Evolutionary conservation across 108 stramenopile genomes (phyloP), one percentile per base, ranked within the genome.

Genomic region (Conticribra guillardii): DNA sequence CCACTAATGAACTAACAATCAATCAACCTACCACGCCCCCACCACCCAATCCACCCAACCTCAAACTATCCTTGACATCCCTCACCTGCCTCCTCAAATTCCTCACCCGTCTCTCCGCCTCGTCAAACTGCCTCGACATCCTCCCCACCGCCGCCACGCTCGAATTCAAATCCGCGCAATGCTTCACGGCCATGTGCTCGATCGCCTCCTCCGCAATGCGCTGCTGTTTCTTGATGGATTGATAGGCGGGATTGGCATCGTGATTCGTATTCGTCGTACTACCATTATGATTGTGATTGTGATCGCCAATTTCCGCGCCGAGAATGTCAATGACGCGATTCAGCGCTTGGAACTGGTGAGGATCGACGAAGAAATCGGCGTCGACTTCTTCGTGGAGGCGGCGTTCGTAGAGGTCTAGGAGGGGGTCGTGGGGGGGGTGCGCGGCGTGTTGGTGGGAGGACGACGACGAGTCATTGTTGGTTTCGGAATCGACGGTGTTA

Each of bases 301-400:
- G n/a, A n/a, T n/a, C n/a, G 9, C 71, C 73, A 24, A 84, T 63
- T 52, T 88, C 85, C 62, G 87, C 78, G 2, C 89, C 89, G 49
- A 93, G 56, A 16, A 93, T 88, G 64, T 89, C 88, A 73, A 93
- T 90, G 79, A 93, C 88, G 3, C 92, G 89, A 45, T 83, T 79
- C 23, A 93, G 64, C 0, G 92, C 89, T 44, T 84, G 86, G 70
- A 90, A 93, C 21, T 77, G 48, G 0, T 73, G 60, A 4, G 92
- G 92, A 63, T 89, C 82, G n/a, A 82, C 41, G 73, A 93, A 93
- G 72, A 93, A 93, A 15, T 93, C 89, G 23, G 85, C 74, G 54
- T 93, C 92, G 59, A 93, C 82, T 46, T 81, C 67, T 2, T 79
- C 66, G 14, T 66, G 76, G 22, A 93, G 67, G 4, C 80, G 82